Evolutionary conservation across 2,329 filamentous ascomycete species (phyloP).

Genomic region (Diaporthe batatas): DNA sequence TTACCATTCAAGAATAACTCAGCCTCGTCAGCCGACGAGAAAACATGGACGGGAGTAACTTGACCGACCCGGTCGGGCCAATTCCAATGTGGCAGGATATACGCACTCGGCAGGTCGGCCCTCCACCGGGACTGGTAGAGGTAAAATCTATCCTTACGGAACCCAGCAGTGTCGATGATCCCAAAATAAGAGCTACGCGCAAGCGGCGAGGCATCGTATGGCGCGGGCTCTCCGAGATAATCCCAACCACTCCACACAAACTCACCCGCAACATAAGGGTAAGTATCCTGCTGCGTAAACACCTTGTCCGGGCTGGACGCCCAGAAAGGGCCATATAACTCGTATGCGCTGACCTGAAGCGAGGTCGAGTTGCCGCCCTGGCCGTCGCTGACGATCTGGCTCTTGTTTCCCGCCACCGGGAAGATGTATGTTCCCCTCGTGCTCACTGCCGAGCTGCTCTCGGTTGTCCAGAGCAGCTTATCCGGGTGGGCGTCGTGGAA

Average conservation of each 20-base stretch:
- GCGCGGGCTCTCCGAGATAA: conserved; percentile 64
- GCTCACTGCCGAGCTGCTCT: conserved; percentile 1
- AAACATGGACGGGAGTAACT: conserved; percentile 67
- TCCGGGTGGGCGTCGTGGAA: neutral
- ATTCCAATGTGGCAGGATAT: conserved; percentile 69
- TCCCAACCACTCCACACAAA: conserved; percentile 66
- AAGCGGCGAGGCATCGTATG: conserved; percentile 53
- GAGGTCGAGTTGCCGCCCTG: conserved; percentile 55
- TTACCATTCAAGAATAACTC: conserved; percentile 68
- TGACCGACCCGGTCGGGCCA: conserved; percentile 63
- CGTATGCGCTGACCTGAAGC: conserved; percentile 62
- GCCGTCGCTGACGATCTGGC: conserved; percentile 53
- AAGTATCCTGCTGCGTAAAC: conserved; percentile 60
- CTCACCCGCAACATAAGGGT: conserved; percentile 66
- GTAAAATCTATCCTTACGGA: conserved; percentile 68
- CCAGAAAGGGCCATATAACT: conserved; percentile 62
- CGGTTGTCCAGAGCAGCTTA: conserved; percentile 7
- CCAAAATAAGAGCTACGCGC: conserved; percentile 67
- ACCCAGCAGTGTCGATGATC: conserved; percentile 69
- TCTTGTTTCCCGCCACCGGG: conserved; percentile 58
- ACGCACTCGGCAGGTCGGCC: conserved; percentile 60
- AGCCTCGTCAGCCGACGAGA: conserved; percentile 64
- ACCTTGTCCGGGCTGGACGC: conserved; percentile 66
- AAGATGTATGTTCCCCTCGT: conserved; percentile 62
- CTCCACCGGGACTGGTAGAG: conserved; percentile 68